phyloP scores from a whole-genome alignment of 2,329 filamentous ascomycete genomes.

The Trichoderma sp. region DNA sequence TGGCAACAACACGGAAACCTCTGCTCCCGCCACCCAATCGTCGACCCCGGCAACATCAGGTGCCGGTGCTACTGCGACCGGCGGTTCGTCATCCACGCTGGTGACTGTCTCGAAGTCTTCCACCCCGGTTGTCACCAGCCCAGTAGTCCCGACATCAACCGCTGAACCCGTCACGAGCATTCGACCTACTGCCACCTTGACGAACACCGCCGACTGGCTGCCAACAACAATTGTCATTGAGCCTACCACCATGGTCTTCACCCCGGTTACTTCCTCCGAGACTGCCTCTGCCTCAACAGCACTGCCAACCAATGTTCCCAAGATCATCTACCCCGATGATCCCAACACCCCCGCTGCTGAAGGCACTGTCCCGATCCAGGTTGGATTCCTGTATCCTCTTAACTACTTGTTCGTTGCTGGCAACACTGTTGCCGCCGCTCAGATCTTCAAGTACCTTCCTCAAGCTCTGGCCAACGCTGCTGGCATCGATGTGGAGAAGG shows the following conservation, averaged over 20 bases:
- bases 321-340: constrained; percentile 71
- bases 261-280: constrained; percentile 33
- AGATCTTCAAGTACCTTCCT: constrained; percentile 82
- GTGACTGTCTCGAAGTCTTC: constrained; percentile 8
- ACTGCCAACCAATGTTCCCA: constrained; percentile 69
- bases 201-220: constrained; percentile 50
- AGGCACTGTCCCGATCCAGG: constrained; percentile 72
- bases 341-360: constrained; percentile 54
- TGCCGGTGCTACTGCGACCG: neutral
- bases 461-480: constrained; percentile 65
- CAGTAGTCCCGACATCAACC: constrained; percentile 11
- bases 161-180: constrained; percentile 42
- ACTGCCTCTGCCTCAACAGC: constrained; percentile 50
- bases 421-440: constrained; percentile 70
- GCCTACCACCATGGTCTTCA: constrained; percentile 41
- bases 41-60: neutral
- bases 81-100: neutral
- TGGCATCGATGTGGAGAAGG: constrained; percentile 56
- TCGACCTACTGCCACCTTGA: constrained; percentile 45
- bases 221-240: constrained; percentile 64
- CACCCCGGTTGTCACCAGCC: neutral
- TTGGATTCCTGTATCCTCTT: constrained; percentile 78
- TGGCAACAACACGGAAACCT: neutral
- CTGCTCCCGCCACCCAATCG: neutral
- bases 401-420: constrained; percentile 83